phyloP scores from a whole-genome alignment of 2,329 filamentous ascomycete species.

The Ceratocystis lukuohia region DNA sequence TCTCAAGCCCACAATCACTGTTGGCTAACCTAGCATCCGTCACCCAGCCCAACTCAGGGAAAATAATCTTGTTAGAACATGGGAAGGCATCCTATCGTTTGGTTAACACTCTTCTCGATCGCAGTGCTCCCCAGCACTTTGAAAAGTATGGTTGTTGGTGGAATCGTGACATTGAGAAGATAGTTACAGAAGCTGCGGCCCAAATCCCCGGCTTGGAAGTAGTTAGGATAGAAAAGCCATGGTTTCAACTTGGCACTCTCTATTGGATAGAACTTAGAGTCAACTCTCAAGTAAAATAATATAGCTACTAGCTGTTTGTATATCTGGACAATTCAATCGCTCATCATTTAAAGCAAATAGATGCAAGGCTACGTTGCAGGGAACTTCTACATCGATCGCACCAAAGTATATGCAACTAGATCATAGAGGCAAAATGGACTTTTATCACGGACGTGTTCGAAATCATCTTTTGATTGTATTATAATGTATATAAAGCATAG shows the following conservation, averaged over 20 bases:
- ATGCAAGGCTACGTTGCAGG: no score
- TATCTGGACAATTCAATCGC: no score
- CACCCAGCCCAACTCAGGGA: conserved; percentile 41
- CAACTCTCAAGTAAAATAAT: background rate
- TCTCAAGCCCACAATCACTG: conserved; percentile 41
- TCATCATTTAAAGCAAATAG: no score
- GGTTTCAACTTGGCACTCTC: conserved; percentile 44
- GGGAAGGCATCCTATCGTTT: conserved; percentile 42
- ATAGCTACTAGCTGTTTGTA: no score
- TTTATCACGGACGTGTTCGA: no score
- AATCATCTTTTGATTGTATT: background rate
- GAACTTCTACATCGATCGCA: no score
- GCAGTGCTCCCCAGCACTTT: conserved; percentile 42
- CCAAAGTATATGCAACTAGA: no score
- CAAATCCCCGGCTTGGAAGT: conserved; percentile 43
- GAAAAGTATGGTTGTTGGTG: conserved; percentile 53
- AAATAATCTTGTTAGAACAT: conserved; percentile 50
- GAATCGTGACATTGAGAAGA: conserved; percentile 48
- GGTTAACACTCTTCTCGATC: conserved; percentile 44
- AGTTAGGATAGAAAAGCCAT: conserved; percentile 39
- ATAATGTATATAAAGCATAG: conserved; percentile 2
- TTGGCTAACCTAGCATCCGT: conserved; percentile 39
- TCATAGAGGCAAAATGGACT: no score
- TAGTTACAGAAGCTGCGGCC: conserved; percentile 38
- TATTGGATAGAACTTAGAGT: conserved; percentile 45